Evolutionary conservation across 2,329 filamentous ascomycete genomes (phyloP).

Genomic region (Stachybotrys elegans): DNA sequence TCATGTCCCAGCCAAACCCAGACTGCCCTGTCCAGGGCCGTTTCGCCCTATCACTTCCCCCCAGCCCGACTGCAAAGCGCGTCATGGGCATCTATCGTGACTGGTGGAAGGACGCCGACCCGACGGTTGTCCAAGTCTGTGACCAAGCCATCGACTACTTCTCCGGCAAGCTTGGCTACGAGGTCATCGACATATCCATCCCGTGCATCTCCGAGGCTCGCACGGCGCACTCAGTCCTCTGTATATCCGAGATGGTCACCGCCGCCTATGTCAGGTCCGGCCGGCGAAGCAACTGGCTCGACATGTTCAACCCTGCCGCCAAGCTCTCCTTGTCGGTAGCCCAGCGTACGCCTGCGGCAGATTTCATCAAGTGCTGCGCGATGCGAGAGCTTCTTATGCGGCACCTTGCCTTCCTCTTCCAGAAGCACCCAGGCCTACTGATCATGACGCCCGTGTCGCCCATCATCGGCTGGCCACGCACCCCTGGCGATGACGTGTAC

Average conservation of each 20-base stretch:
- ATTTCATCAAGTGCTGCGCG: constrained; percentile 69
- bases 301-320: constrained; percentile 60
- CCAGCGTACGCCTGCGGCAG: constrained; percentile 57
- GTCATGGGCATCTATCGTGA: constrained; percentile 66
- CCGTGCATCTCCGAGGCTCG: constrained; percentile 68
- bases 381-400: constrained; percentile 73
- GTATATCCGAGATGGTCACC: constrained; percentile 64
- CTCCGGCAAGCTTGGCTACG: constrained; percentile 42
- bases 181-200: constrained; percentile 55
- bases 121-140: constrained; percentile 57
- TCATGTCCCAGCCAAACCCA: constrained; percentile 70
- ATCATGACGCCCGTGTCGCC: constrained; percentile 77
- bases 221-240: constrained; percentile 70
- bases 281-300: constrained; percentile 44
- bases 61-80: constrained; percentile 40
- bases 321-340: constrained; percentile 64
- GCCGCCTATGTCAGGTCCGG: constrained; percentile 35
- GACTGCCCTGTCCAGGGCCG: constrained; percentile 52
- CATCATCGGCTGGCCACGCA: constrained; percentile 66
- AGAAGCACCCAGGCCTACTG: constrained; percentile 66
- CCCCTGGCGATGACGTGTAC: constrained; percentile 54
- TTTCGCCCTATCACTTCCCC: constrained; percentile 56
- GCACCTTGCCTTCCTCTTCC: constrained; percentile 68
- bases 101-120: constrained; percentile 47
- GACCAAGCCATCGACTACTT: constrained; percentile 57